phyloP scores from a whole-genome alignment of 2,329 filamentous ascomycete genomes.

The Talaromyces sp. region DNA sequence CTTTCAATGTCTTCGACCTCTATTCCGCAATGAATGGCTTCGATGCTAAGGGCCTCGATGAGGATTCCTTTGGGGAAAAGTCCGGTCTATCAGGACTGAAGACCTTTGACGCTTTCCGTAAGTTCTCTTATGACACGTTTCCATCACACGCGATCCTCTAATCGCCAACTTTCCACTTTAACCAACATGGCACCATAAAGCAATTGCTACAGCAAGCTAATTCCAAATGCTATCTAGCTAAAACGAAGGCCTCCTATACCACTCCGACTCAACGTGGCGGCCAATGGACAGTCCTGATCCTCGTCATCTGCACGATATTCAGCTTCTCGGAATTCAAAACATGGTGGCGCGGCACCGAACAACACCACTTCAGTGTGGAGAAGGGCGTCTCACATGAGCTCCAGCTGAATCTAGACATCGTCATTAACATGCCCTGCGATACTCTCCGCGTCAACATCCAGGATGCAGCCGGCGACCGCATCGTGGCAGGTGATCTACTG shows the following conservation, averaged over 20 bases:
- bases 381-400: conserved; percentile 84
- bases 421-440: conserved; percentile 82
- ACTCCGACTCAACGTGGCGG: conserved; percentile 82
- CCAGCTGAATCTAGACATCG: conserved; percentile 95
- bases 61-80: conserved; percentile 78
- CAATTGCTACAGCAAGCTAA: background rate
- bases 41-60: conserved; percentile 69
- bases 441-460: conserved; percentile 97
- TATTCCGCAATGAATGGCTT: conserved; percentile 73
- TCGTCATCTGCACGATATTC: conserved; percentile 73
- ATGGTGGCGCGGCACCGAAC: conserved; percentile 84
- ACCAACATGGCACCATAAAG: background rate
- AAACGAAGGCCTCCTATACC: conserved; percentile 93
- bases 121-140: conserved; percentile 39
- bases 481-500: conserved; percentile 76
- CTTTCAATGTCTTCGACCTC: conserved; percentile 19
- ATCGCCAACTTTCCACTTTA: background rate
- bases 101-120: conserved; percentile 97
- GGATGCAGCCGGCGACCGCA: conserved; percentile 89
- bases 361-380: conserved; percentile 90
- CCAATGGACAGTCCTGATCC: conserved; percentile 87
- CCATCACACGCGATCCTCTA: conserved; percentile 1
- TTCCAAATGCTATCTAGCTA: conserved; percentile 64
- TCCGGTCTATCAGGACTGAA: conserved; percentile 62
- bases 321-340: conserved; percentile 74